phyloP scores from a whole-genome alignment of 2,329 filamentous ascomycete species.

The Alternaria panax region DNA sequence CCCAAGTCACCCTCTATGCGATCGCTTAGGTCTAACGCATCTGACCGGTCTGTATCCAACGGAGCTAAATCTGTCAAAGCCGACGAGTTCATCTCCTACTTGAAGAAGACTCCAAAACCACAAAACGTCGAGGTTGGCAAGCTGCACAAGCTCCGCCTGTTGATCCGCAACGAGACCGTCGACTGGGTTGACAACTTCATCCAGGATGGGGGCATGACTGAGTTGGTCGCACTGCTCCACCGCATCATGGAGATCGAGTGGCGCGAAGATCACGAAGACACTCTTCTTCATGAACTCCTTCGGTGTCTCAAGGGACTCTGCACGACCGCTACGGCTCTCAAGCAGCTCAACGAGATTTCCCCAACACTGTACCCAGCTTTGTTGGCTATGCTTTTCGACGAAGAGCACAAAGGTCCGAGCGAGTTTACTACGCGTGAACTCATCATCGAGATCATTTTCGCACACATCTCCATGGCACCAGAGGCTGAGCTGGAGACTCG shows the following conservation, averaged over 20 bases:
- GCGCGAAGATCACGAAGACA: conserved; percentile 97
- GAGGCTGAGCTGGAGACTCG: conserved; percentile 68
- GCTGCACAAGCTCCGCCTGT: conserved; percentile 86
- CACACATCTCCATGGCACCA: conserved; percentile 74
- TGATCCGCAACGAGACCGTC: conserved; percentile 93
- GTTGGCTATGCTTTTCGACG: conserved; percentile 89
- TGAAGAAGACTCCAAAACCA: conserved; percentile 81
- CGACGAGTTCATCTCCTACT: conserved; percentile 84
- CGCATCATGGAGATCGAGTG: conserved; percentile 96
- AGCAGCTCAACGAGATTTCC: conserved; percentile 82
- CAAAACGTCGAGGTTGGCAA: conserved; percentile 91
- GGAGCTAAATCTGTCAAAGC: conserved; percentile 78
- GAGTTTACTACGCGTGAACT: conserved; percentile 94
- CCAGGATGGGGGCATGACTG: conserved; percentile 86
- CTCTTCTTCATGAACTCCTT: conserved; percentile 87
- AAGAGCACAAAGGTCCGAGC: conserved; percentile 97
- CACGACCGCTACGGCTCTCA: conserved; percentile 85
- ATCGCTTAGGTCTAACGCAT: conserved; percentile 62
- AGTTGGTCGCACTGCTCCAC: conserved; percentile 84
- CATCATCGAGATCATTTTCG: conserved; percentile 87
- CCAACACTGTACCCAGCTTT: conserved; percentile 83
- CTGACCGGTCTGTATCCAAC: conserved; percentile 68
- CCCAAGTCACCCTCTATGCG: conserved; percentile 69
- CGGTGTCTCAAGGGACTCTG: conserved; percentile 93
- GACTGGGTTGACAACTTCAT: conserved; percentile 95